Evolutionary conservation across 2,329 filamentous ascomycete genomes (phyloP), one percentile per base, ranked within the genome.

Genomic region (Cladophialophora carrionii): DNA sequence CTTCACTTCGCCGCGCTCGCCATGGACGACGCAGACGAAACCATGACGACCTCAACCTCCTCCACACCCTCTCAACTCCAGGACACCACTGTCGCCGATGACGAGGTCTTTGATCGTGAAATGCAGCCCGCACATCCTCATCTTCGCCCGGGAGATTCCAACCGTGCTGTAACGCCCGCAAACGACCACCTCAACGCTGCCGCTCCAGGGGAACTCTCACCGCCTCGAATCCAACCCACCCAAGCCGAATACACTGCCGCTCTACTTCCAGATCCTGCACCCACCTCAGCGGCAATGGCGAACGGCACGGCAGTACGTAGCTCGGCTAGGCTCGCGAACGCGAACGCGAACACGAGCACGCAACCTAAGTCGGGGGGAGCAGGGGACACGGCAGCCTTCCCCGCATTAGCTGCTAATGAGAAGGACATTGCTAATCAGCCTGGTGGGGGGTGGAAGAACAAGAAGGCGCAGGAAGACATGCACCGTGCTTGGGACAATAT

Each of bases 381-480:
- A 43, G 58, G 48, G 31, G 49, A 54, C 10, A 43, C 14, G n/a
- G 31, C 32, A 8, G 41, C 34, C 26, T 14, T 48, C 3, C 14
- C 34, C 12, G 9, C 59, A 1, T n/a, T 49, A 2, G 41, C 6
- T 32, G 7, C 7, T 0, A 53, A 29, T 8, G 59, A 46, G 8
- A 60, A 48, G 20, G 73, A 71, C 69, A 71, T 71, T 63, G 77
- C 78, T 58, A 77, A 81, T 41, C 75, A 78, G 65, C 82, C 83
- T 7, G 81, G 84, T 2, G 81, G 80, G 53, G 76, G 76, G 8
- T 87, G 84, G 84, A 79, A 79, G 69, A 85, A 79, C 67, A 84
- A 83, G 74, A 86, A 85, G 71, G 82, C 83, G 4, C 74, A 81
- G 66, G 85, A 87, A 65, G 85, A 87, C 61, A 82, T 79, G 69